Evolutionary conservation across 768 basidiomycete species (phyloP), one percentile per base, ranked within the genome.

Genomic region (Psilocybe subaeruginosa): DNA sequence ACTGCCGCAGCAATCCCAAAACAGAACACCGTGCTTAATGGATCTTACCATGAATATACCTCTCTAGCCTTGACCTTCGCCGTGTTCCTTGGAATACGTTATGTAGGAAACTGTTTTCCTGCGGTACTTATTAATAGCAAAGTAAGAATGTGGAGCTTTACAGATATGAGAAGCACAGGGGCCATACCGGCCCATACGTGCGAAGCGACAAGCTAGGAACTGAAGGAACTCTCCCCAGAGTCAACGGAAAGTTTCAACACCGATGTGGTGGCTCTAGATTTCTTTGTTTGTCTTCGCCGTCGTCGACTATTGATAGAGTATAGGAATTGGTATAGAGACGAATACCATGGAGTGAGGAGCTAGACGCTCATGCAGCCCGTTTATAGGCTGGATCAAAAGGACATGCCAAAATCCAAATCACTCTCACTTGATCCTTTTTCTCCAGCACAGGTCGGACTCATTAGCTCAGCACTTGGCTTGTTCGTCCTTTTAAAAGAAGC

Each of bases 61-160:
- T 62, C 60, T 43, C 57, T 50, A 3, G 49, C 55, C 50, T 62
- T 62, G 49, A 51, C 46, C 51, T 56, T 62, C 51, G 51, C 55
- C 17, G 8, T n/a, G 41, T 43, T 43, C 41, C 41, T 43, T 43
- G 41, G 14, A 43, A 43, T 43, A 43, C 41, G 41, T 43, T 5
- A 4, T 43, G 14, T 43, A 43, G 41, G 41, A 43, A 43, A 14
- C 14, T 43, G 41, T 43, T 43, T 39, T 43, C 41, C 41, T 43
- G 41, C n/a, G 41, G 41, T 43, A n/a, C 41, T 14, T 43, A 43
- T 12, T 43, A 43, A 43, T 43, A 43, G 8, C 41, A 43, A 16
- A 39, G 9, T n/a, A 43, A 43, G 8, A 43, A 43, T 43, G 41
- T 16, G 41, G 41, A 43, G 41, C 41, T 16, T 12, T 43, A 43